Conservation (phyloP, 805 yeast species). For the Wickerhamiella domercqiae region DNA sequence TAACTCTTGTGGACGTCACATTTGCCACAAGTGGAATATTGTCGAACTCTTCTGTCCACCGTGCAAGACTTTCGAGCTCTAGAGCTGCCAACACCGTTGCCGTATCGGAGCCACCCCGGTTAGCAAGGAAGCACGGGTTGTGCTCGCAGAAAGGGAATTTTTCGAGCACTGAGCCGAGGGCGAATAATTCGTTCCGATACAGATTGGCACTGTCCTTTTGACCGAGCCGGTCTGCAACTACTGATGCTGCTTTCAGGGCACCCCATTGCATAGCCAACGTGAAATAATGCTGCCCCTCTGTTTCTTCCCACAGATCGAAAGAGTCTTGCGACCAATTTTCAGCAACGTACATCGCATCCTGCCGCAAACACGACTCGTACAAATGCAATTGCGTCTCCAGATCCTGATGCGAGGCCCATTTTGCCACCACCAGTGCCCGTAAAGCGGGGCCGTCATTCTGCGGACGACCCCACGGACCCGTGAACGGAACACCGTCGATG, state of each 20-base stretch:
- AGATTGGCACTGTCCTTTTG: conserved; percentile 4
- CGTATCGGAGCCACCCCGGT: conserved; percentile 9
- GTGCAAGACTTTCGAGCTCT: conserved; percentile 7
- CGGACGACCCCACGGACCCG: conserved; percentile 79
- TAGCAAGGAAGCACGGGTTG: conserved; percentile 3
- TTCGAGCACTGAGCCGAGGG: not conserved
- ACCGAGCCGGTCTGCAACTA: conserved; percentile 18
- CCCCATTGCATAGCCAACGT: conserved; percentile 61
- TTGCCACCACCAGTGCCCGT: conserved; percentile 48
- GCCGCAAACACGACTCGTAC: conserved; percentile 40
- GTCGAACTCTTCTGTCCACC: conserved; percentile 11
- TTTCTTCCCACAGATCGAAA: conserved; percentile 94
- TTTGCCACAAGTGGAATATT: conserved; percentile 6
- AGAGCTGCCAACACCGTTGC: conserved; percentile 9
- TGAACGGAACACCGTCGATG: conserved; percentile 48
- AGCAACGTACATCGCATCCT: conserved; percentile 53
- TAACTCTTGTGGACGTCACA: conserved; percentile 1
- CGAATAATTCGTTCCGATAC: conserved; percentile 1
- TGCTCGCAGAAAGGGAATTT: conserved; percentile 11
- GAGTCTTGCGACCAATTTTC: conserved; percentile 46
- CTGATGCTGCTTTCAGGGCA: conserved; percentile 45
- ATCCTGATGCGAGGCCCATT: conserved; percentile 34
- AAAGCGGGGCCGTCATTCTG: conserved; percentile 92
- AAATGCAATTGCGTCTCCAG: conserved; percentile 22
- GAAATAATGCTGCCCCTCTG: conserved; percentile 59